Evolutionary conservation across 352 stramenopile species (phyloP).

Genomic region (Globisporangium ultimum): DNA sequence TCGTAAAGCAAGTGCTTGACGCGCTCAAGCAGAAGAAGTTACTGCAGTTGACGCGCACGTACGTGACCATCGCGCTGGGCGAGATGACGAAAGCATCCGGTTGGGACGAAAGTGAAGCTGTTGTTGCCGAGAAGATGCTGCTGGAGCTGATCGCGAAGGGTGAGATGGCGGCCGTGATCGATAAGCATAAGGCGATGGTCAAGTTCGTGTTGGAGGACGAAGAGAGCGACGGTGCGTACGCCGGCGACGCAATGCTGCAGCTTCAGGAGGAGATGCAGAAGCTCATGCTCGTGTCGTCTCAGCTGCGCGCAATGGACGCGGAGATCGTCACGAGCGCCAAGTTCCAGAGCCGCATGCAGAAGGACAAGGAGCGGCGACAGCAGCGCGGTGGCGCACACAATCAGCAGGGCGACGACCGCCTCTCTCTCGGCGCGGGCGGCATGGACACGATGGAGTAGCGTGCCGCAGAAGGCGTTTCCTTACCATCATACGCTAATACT

Average conservation of each 20-base stretch:
- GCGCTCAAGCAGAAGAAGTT: slow-evolving; percentile 71
- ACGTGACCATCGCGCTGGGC: slow-evolving; percentile 66
- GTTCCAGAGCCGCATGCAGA: slow-evolving; percentile 70
- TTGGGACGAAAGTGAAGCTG: slow-evolving; percentile 28
- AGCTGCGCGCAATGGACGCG: slow-evolving; percentile 74
- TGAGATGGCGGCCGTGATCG: slow-evolving; percentile 63
- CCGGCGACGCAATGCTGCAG: slow-evolving; percentile 35
- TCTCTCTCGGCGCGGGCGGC: slow-evolving; percentile 26
- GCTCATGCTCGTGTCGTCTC: slow-evolving; percentile 58
- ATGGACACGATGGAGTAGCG: slow-evolving; percentile 60
- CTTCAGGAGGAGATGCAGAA: slow-evolving; percentile 77
- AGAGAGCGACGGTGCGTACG: slow-evolving; percentile 24
- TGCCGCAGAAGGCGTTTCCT: too few relatives aligned
- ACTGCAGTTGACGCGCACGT: slow-evolving; percentile 72
- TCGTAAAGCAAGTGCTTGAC: slow-evolving; percentile 75
- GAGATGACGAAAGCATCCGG: slow-evolving; percentile 53
- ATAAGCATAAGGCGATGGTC: slow-evolving; percentile 76
- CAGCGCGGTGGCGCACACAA: slow-evolving; percentile 39
- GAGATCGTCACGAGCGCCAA: slow-evolving; percentile 79
- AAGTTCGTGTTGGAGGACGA: slow-evolving; percentile 70
- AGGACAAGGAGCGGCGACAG: slow-evolving; percentile 73
- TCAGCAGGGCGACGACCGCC: slow-evolving; percentile 42
- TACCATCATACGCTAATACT: too few relatives aligned
- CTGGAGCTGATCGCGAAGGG: slow-evolving; percentile 47
- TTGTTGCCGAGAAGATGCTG: slow-evolving; percentile 57